Evolutionary conservation across 192 early-diverging fungal species (phyloP).

Genomic region (Backusella luteola): DNA sequence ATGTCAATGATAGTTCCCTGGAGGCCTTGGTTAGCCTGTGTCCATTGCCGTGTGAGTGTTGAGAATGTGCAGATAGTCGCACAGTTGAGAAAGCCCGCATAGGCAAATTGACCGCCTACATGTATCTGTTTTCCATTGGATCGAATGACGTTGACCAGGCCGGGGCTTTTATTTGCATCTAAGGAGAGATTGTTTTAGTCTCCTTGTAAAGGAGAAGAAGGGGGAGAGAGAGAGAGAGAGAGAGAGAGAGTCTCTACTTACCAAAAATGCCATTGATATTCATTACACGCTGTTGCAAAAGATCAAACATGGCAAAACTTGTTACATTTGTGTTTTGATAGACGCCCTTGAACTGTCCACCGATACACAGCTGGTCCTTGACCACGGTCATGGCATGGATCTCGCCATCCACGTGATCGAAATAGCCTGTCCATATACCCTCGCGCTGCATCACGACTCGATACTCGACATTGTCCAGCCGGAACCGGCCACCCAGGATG

Average conservation of each 20-base stretch:
- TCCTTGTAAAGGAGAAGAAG: constrained; percentile 4
- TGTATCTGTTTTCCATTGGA: constrained; percentile 32
- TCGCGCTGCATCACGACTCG: constrained; percentile 45
- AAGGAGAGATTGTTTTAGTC: neutral
- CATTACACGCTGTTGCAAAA: constrained; percentile 31
- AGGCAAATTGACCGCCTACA: constrained; percentile 56
- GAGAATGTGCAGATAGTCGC: constrained; percentile 27
- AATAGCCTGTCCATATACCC: constrained; percentile 40
- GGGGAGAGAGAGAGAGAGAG: neutral
- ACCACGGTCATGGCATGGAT: constrained; percentile 42
- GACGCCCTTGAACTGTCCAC: constrained; percentile 45
- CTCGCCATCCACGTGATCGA: constrained; percentile 43
- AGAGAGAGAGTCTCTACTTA: neutral
- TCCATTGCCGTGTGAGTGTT: constrained; percentile 24
- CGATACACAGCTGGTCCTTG: constrained; percentile 53
- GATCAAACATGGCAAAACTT: constrained; percentile 52
- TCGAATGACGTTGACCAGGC: constrained; percentile 23
- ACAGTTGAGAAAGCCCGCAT: constrained; percentile 37
- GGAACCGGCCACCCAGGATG: constrained; percentile 56
- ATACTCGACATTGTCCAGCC: constrained; percentile 28
- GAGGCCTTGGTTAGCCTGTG: constrained; percentile 5
- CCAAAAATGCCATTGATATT: constrained; percentile 30
- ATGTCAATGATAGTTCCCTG: constrained; percentile 40
- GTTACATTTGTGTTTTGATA: neutral
- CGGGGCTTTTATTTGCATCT: constrained; percentile 2